These are phyloP conservation scores for Suillus fuscotomentosus DNA, from an alignment of 768 basidiomycete species.

Conservation along the genomic window DNA sequence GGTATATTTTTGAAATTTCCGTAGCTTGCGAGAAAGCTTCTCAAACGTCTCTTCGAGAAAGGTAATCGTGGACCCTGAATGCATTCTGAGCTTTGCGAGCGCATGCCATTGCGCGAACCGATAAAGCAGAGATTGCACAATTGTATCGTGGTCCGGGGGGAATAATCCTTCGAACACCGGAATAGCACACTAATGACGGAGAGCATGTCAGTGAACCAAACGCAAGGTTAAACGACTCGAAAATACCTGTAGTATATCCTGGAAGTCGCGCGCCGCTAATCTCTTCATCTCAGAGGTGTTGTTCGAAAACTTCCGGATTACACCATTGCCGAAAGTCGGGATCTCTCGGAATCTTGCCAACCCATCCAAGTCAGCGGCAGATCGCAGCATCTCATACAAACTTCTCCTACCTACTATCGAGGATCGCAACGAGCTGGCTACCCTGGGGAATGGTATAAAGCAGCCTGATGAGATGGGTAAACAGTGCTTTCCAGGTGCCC, in stretches of 20 bases:
- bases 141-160: background rate
- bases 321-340: slow-evolving; percentile 28
- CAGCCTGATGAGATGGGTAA: background rate
- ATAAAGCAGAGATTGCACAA: slow-evolving; percentile 13
- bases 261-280: slow-evolving; percentile 34
- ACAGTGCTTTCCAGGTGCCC: background rate
- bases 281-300: slow-evolving; percentile 34
- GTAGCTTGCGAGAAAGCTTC: background rate
- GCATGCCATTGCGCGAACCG: slow-evolving; percentile 14
- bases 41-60: background rate
- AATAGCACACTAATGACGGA: slow-evolving; percentile 22
- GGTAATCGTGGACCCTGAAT: slow-evolving; percentile 15
- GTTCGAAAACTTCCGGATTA: slow-evolving; percentile 26
- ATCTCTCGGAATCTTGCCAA: slow-evolving; percentile 26
- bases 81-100: slow-evolving; percentile 29
- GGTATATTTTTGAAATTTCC: background rate
- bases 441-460: background rate
- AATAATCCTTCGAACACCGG: slow-evolving; percentile 32
- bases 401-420: background rate
- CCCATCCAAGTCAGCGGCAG: background rate
- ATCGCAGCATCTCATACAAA: too few relatives aligned
- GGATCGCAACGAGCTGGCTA: background rate
- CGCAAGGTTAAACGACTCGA: background rate
- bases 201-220: background rate
- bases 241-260: slow-evolving; percentile 32